Evolutionary conservation across 768 basidiomycete genomes (phyloP).

Genomic region (Russula sp.): DNA sequence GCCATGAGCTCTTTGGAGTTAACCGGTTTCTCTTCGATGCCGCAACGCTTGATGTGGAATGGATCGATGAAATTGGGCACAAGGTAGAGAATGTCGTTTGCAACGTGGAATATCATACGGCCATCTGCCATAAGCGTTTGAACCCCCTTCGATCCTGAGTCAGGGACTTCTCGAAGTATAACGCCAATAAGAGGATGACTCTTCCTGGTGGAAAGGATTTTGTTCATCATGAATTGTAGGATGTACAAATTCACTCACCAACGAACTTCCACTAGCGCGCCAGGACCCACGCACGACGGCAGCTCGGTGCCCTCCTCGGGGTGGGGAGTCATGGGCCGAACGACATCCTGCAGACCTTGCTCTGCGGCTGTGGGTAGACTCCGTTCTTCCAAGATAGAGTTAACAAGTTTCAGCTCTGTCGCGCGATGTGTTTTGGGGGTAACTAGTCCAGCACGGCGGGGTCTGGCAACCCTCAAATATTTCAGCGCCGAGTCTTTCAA

Average conservation of each 20-base stretch:
- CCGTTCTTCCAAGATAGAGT: conserved; percentile 8
- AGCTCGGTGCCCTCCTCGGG: background rate
- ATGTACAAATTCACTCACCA: conserved; percentile 20
- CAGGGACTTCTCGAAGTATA: background rate
- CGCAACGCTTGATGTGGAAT: conserved; percentile 45
- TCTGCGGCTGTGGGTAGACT: background rate
- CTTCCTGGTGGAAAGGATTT: background rate
- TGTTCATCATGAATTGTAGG: background rate
- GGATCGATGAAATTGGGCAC: conserved; percentile 48
- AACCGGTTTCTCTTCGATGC: conserved; percentile 27
- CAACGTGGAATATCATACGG: background rate
- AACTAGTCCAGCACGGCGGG: background rate
- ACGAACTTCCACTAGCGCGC: conserved; percentile 29
- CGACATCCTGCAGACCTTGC: background rate
- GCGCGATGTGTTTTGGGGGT: conserved; percentile 1
- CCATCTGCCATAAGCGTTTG: conserved; percentile 9
- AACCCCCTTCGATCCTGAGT: conserved; percentile 10
- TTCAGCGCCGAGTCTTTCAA: background rate
- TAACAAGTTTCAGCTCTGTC: conserved; percentile 8
- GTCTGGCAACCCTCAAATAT: background rate
- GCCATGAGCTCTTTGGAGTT: conserved; percentile 42
- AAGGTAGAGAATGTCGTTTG: conserved; percentile 49
- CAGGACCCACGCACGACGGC: conserved; percentile 19
- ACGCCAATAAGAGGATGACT: background rate
- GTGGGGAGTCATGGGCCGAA: background rate